Evolutionary conservation across 2,329 filamentous ascomycete genomes (phyloP).

Genomic region (Arthrobotrys iridis): DNA sequence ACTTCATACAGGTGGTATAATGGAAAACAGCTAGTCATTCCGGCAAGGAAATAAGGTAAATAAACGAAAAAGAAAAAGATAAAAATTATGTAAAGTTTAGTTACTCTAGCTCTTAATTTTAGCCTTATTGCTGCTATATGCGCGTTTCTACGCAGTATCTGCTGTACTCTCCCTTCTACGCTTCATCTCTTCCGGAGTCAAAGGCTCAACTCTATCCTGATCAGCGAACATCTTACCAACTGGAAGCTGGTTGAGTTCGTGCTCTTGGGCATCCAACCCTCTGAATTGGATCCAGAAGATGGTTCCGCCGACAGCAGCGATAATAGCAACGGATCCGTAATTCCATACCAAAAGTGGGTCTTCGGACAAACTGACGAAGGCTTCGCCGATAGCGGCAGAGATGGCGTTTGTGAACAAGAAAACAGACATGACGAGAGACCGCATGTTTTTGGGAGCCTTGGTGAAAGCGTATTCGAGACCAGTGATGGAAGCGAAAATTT

Average conservation of each 20-base stretch:
- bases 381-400: slow-evolving; percentile 75
- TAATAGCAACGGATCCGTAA: slow-evolving; percentile 71
- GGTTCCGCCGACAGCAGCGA: slow-evolving; percentile 71
- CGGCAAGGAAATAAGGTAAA: too few relatives aligned
- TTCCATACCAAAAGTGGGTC: slow-evolving; percentile 78
- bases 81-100: neutral
- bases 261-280: slow-evolving; percentile 73
- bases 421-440: slow-evolving; percentile 74
- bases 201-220: slow-evolving; percentile 28
- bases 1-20: too few relatives aligned
- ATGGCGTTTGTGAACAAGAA: slow-evolving; percentile 77
- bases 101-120: neutral
- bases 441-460: slow-evolving; percentile 82
- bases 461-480: slow-evolving; percentile 79
- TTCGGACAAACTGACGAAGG: slow-evolving; percentile 70
- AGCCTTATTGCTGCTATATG: neutral
- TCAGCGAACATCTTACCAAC: slow-evolving; percentile 31
- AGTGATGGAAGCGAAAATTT: slow-evolving; percentile 69
- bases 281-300: slow-evolving; percentile 76
- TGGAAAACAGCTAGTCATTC: too few relatives aligned
- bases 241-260: slow-evolving; percentile 72
- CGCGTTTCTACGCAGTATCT: slow-evolving; percentile 25
- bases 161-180: slow-evolving; percentile 34
- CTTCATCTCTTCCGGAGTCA: slow-evolving; percentile 36
- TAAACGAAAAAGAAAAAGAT: neutral